phyloP scores from a whole-genome alignment of 208 protist species.

The Acanthamoeba culbertsoni region DNA sequence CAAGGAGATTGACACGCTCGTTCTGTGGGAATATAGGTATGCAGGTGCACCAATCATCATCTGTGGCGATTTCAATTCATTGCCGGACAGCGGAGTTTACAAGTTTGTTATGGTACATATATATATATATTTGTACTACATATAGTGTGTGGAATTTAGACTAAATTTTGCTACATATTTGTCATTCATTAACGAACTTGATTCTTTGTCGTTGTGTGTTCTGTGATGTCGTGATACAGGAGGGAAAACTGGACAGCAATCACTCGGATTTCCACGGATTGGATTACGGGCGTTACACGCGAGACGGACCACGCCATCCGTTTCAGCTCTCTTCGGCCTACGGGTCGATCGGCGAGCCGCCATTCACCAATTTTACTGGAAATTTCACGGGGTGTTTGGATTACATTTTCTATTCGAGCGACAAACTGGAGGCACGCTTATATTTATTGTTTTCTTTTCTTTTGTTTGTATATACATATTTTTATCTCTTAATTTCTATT shows the following conservation, averaged over 20 bases:
- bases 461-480: too few species aligned
- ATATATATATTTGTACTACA: neutral
- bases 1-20: too few species aligned
- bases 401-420: constrained; percentile 43
- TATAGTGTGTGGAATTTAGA: too few species aligned
- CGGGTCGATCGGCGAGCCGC: neutral
- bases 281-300: constrained; percentile 30
- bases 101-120: neutral
- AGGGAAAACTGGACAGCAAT: neutral
- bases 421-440: constrained; percentile 7
- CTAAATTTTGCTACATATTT: neutral
- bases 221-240: neutral
- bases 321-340: neutral
- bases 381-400: constrained; percentile 36
- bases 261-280: neutral
- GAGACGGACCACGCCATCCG: neutral
- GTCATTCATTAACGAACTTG: neutral
- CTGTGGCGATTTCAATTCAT: constrained; percentile 78
- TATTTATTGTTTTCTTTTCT: too few species aligned
- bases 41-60: constrained; percentile 54
- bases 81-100: constrained; percentile 64
- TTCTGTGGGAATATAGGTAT: neutral
- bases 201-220: too few species aligned
- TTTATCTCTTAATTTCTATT: too few species aligned
- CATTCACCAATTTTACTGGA: constrained; percentile 36